Evolutionary conservation across 306 rosid genomes (phyloP).

Genomic region (Coriaria nepalensis): DNA sequence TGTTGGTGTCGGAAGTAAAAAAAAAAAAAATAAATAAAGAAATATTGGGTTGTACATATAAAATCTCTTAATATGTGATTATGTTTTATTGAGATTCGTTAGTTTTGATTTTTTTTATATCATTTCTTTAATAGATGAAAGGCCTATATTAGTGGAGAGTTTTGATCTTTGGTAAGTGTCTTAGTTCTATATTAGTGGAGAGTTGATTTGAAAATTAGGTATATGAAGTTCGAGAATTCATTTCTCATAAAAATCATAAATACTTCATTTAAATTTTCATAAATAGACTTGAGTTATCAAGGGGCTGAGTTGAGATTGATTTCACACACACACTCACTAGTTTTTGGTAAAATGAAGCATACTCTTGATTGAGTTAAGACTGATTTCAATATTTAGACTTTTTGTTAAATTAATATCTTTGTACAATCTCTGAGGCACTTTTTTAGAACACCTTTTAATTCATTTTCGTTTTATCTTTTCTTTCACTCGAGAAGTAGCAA

Average conservation of each 20-base stretch:
- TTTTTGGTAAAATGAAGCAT: neutral
- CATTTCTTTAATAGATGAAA: too few relatives aligned
- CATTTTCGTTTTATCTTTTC: too few relatives aligned
- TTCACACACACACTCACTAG: neutral
- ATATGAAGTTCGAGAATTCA: neutral
- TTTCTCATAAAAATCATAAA: neutral
- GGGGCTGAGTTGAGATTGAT: neutral
- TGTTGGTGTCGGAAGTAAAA: too few relatives aligned
- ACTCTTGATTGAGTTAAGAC: neutral
- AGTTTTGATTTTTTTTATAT: too few relatives aligned
- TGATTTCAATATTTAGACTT: neutral
- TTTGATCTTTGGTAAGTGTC: neutral
- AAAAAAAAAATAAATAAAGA: too few relatives aligned
- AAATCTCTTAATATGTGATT: too few relatives aligned
- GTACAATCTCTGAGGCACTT: neutral
- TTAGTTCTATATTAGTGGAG: neutral
- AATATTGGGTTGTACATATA: too few relatives aligned
- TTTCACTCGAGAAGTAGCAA: too few relatives aligned
- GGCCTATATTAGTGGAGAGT: neutral
- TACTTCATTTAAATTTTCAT: neutral
- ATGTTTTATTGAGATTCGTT: too few relatives aligned
- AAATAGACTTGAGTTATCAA: neutral
- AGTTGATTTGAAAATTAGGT: neutral
- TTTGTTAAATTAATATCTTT: neutral
- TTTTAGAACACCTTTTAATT: neutral